Percentiles rank a stretch among this genome's conserved stretches.
phyloP scores from a whole-genome alignment of 805 yeast species.

The Spathaspora hagerdaliae region DNA sequence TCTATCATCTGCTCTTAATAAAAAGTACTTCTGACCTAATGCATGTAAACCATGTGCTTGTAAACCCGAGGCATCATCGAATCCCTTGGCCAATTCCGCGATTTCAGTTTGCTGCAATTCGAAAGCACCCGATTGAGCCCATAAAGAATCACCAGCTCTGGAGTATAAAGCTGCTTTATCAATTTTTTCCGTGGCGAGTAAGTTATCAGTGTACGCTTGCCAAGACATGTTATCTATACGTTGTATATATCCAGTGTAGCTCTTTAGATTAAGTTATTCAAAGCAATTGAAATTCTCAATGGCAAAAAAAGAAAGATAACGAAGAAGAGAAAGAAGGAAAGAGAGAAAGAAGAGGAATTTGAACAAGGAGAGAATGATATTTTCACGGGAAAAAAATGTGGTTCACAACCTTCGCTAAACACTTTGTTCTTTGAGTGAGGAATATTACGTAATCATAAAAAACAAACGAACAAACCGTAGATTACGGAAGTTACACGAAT shows the following conservation, averaged over 20 bases:
- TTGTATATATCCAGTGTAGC: neutral
- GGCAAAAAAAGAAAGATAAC: neutral
- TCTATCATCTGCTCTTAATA: constrained; percentile 86
- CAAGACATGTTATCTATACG: constrained; percentile 23
- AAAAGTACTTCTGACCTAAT: constrained; percentile 81
- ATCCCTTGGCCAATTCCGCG: constrained; percentile 70
- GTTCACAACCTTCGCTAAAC: too few species aligned
- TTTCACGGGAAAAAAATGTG: too few species aligned
- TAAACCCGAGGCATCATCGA: constrained; percentile 69
- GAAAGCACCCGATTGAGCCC: constrained; percentile 83
- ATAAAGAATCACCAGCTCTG: constrained; percentile 87
- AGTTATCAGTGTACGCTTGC: constrained; percentile 92
- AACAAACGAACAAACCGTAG: neutral
- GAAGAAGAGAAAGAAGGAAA: neutral
- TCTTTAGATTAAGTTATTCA: neutral
- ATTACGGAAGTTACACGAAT: neutral
- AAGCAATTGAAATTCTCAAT: neutral
- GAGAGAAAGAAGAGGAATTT: neutral
- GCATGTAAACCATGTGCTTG: constrained; percentile 86
- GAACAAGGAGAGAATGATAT: neutral
- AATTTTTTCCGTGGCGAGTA: constrained; percentile 79
- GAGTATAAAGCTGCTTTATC: constrained; percentile 93
- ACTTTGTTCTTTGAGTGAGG: too few species aligned
- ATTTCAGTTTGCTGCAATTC: constrained; percentile 68
- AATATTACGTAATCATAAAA: too few species aligned